Evolutionary conservation across 257 asterid species (phyloP).

Genomic region (Solanum pimpinellifolium): DNA sequence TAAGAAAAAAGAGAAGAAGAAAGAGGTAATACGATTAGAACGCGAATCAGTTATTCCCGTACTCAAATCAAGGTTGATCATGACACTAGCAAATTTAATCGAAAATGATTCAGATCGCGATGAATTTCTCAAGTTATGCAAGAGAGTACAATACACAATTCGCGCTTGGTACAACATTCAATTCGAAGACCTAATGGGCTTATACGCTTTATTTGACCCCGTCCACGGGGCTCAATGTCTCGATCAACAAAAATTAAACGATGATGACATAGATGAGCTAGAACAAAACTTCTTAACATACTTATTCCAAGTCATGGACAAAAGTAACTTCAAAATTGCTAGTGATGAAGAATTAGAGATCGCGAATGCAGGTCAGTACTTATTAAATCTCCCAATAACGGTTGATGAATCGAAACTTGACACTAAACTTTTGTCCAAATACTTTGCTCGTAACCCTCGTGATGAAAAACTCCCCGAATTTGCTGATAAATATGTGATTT

Average conservation of each 20-base stretch:
- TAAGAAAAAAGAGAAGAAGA: constrained; percentile 14
- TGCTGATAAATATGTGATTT: constrained; percentile 82
- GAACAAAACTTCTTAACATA: constrained; percentile 77
- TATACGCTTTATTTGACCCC: constrained; percentile 93
- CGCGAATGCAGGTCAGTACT: constrained; percentile 86
- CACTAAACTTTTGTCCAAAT: constrained; percentile 53
- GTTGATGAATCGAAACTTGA: constrained; percentile 96
- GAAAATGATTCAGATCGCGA: constrained; percentile 77
- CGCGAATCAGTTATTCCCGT: constrained; percentile 89
- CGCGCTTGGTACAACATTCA: constrained; percentile 95
- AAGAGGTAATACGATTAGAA: constrained; percentile 83
- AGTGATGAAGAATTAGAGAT: constrained; percentile 77
- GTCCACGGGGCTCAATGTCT: constrained; percentile 66
- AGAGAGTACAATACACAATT: constrained; percentile 89
- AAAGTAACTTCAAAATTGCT: constrained; percentile 87
- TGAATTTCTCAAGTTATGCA: constrained; percentile 84
- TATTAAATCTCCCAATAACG: constrained; percentile 79
- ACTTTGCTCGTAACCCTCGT: constrained; percentile 46
- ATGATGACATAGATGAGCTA: constrained; percentile 55
- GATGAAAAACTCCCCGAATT: constrained; percentile 75
- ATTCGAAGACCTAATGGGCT: constrained; percentile 98
- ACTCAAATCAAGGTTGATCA: constrained; percentile 79
- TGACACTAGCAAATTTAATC: constrained; percentile 78
- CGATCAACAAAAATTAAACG: constrained; percentile 73
- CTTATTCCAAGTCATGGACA: constrained; percentile 84